Conservation (phyloP, 1,139 yeast species). For the Debaryomyces sp. region DNA sequence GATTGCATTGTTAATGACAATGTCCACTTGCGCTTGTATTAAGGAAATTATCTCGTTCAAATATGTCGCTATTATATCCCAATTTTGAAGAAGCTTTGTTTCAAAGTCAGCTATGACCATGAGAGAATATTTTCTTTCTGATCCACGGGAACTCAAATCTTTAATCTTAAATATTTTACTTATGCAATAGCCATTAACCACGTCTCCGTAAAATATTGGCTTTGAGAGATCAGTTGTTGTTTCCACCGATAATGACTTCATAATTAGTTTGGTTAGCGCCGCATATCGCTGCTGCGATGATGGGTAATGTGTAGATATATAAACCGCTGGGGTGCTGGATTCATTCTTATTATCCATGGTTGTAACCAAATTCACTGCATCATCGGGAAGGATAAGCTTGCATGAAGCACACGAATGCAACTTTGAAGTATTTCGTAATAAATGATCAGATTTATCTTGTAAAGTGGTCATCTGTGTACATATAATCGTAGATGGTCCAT, state of each 20-base stretch:
- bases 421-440: conserved; percentile 29
- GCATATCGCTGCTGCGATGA: conserved; percentile 52
- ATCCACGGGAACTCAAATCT: conserved; percentile 77
- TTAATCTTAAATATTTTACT: conserved; percentile 66
- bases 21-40: conserved; percentile 48
- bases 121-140: conserved; percentile 71
- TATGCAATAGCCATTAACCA: conserved; percentile 66
- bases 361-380: conserved; percentile 32
- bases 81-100: conserved; percentile 51
- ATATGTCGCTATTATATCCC: conserved; percentile 58
- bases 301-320: conserved; percentile 67
- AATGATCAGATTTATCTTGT: conserved; percentile 14
- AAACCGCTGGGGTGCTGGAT: conserved; percentile 15
- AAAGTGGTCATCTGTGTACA: conserved; percentile 56
- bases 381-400: conserved; percentile 50
- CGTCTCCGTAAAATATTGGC: conserved; percentile 75
- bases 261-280: conserved; percentile 60
- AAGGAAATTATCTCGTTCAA: conserved; percentile 53
- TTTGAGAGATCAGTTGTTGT: conserved; percentile 65
- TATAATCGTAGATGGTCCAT: conserved; percentile 78
- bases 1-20: conserved; percentile 16
- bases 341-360: conserved; percentile 17
- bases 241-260: conserved; percentile 73
- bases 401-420: conserved; percentile 64
- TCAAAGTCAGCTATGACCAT: conserved; percentile 66